phyloP scores from a whole-genome alignment of 108 stramenopile species.

The Discostella stelligeroides region DNA sequence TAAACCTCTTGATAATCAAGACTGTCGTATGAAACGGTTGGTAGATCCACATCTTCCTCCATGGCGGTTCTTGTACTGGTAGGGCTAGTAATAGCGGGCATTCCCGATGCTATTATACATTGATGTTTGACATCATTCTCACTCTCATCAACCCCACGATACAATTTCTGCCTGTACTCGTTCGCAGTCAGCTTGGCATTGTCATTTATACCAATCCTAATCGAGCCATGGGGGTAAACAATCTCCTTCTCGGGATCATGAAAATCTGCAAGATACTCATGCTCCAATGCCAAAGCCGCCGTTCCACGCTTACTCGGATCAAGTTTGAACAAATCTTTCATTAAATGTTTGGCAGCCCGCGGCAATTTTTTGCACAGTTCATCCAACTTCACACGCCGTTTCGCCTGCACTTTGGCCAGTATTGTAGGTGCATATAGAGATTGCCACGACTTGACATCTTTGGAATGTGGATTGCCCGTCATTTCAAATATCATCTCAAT shows the following conservation, averaged over 20 bases:
- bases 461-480: conserved; percentile 55
- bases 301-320: conserved; percentile 70
- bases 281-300: conserved; percentile 67
- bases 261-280: conserved; percentile 81
- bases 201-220: conserved; percentile 53
- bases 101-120: background rate
- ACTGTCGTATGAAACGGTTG: conserved; percentile 17
- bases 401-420: conserved; percentile 61
- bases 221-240: conserved; percentile 45
- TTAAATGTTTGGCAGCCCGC: conserved; percentile 63
- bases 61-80: background rate
- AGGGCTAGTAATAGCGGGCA: background rate
- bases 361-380: conserved; percentile 79
- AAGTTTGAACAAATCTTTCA: conserved; percentile 69
- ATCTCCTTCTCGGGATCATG: conserved; percentile 74
- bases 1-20: conserved; percentile 1
- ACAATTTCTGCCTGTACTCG: conserved; percentile 50
- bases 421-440: conserved; percentile 71
- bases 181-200: conserved; percentile 51
- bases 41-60: background rate
- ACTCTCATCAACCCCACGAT: conserved; percentile 33
- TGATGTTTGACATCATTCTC: conserved; percentile 18
- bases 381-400: conserved; percentile 45
- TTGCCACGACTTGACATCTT: conserved; percentile 60
- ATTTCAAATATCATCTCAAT: conserved; percentile 73